These are phyloP conservation scores for Gracilaria caudata DNA, from an alignment of 23 red algal species.

Conservation along the genomic window DNA sequence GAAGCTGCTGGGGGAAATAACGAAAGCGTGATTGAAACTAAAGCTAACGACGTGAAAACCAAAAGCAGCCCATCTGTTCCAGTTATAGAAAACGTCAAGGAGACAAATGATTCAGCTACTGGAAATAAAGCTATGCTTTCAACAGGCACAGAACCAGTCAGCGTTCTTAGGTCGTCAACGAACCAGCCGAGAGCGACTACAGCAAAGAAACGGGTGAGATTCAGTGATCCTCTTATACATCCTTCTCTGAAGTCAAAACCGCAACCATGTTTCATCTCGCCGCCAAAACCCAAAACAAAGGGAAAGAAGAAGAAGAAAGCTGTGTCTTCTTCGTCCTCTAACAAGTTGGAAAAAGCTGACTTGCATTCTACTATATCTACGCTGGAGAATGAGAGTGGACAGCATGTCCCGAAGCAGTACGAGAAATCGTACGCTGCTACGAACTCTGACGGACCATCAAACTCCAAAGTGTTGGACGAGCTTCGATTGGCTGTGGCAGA, in stretches of 20 bases:
- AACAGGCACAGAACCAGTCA: neutral
- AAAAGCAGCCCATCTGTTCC: neutral
- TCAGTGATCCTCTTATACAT: conserved; percentile 14
- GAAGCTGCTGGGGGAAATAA: neutral
- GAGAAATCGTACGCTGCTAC: neutral
- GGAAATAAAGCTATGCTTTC: neutral
- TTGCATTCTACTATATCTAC: neutral
- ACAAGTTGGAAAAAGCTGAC: neutral
- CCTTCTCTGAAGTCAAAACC: neutral
- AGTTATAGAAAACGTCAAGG: neutral
- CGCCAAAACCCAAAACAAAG: conserved; percentile 1
- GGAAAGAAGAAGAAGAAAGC: neutral
- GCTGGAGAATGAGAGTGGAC: neutral
- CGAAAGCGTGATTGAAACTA: neutral
- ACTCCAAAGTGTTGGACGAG: neutral
- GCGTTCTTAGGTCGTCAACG: neutral
- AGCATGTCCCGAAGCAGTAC: neutral
- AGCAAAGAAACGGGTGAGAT: conserved; percentile 3
- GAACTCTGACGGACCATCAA: neutral
- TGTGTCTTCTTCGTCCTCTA: neutral
- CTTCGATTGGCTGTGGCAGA: neutral
- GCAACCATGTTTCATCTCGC: conserved; percentile 16
- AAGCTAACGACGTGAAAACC: neutral
- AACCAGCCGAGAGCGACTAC: neutral
- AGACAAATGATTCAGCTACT: neutral